Conservation (phyloP, 2,329 filamentous ascomycete genomes). For the Scopulariopsis brevicaulis region DNA sequence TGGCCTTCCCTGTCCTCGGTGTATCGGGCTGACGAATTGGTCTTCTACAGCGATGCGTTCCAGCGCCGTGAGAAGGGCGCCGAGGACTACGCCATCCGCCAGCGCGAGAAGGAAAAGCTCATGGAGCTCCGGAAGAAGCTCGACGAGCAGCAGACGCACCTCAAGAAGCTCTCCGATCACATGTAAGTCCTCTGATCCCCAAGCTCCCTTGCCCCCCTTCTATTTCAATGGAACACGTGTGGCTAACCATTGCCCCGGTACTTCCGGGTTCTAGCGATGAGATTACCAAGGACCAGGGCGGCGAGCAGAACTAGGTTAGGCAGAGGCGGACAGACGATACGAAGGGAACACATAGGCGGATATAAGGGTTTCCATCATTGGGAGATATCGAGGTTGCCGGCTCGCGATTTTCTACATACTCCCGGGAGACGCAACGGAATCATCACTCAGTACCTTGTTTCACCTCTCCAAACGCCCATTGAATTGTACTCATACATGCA, state of each 20-base stretch:
- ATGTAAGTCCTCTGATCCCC: slow-evolving; percentile 51
- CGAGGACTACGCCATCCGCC: slow-evolving; percentile 75
- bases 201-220: not conserved
- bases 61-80: slow-evolving; percentile 79
- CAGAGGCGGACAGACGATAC: not conserved
- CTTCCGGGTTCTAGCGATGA: slow-evolving; percentile 47
- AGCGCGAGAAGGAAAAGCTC: slow-evolving; percentile 89
- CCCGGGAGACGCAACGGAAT: not conserved
- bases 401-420: not conserved
- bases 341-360: not conserved
- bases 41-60: slow-evolving; percentile 65
- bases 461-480: not conserved
- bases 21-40: not conserved
- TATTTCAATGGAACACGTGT: not conserved
- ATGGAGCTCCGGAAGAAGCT: slow-evolving; percentile 63
- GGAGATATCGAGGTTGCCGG: not conserved
- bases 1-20: not conserved
- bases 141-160: slow-evolving; percentile 66
- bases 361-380: not conserved
- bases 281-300: slow-evolving; percentile 60
- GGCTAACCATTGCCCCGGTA: not conserved
- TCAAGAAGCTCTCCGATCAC: slow-evolving; percentile 75
- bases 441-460: slow-evolving; percentile 1
- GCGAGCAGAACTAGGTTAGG: slow-evolving; percentile 46
- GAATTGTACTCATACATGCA: not conserved